Percentiles rank a stretch among this genome's conserved stretches.
Evolutionary conservation across 345 rosid genomes (phyloP).

Genomic region (Arabis hirsuta): DNA sequence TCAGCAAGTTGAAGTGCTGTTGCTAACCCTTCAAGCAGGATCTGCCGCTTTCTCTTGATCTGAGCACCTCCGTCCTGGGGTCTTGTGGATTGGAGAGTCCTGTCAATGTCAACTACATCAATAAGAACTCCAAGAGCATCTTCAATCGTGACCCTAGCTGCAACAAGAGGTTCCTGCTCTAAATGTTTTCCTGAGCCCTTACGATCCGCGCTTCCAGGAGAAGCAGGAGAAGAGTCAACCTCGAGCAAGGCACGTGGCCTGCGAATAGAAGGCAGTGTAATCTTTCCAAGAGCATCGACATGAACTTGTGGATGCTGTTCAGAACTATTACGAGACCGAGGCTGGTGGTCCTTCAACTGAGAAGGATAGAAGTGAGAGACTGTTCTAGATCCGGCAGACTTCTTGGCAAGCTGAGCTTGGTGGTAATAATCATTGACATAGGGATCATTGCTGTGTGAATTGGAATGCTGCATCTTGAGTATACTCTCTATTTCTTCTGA

Average conservation of each 20-base stretch:
- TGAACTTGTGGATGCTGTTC: conserved; percentile 68
- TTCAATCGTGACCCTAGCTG: conserved; percentile 92
- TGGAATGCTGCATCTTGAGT: conserved; percentile 94
- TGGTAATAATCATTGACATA: conserved; percentile 94
- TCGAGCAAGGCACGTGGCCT: conserved; percentile 83
- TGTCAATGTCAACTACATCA: conserved; percentile 91
- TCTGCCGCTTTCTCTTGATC: conserved; percentile 73
- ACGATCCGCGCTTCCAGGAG: conserved; percentile 61
- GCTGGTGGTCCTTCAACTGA: conserved; percentile 78
- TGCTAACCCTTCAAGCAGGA: conserved; percentile 83
- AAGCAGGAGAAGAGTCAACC: conserved; percentile 59
- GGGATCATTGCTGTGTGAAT: conserved; percentile 87
- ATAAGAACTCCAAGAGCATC: conserved; percentile 76
- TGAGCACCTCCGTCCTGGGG: conserved; percentile 89
- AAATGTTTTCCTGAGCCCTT: conserved; percentile 70
- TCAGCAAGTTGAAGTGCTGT: conserved; percentile 91
- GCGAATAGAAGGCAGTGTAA: conserved; percentile 66
- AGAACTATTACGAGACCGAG: conserved; percentile 73
- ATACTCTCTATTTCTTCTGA: conserved; percentile 94
- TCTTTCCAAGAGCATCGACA: conserved; percentile 70
- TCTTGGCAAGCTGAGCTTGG: conserved; percentile 86
- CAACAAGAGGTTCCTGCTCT: conserved; percentile 96
- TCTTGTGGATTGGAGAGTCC: conserved; percentile 67
- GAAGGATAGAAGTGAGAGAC: conserved; percentile 74
- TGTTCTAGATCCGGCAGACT: conserved; percentile 60